Conservation (phyloP, 2,329 filamentous ascomycete genomes). For the Xylariaceae sp. region DNA sequence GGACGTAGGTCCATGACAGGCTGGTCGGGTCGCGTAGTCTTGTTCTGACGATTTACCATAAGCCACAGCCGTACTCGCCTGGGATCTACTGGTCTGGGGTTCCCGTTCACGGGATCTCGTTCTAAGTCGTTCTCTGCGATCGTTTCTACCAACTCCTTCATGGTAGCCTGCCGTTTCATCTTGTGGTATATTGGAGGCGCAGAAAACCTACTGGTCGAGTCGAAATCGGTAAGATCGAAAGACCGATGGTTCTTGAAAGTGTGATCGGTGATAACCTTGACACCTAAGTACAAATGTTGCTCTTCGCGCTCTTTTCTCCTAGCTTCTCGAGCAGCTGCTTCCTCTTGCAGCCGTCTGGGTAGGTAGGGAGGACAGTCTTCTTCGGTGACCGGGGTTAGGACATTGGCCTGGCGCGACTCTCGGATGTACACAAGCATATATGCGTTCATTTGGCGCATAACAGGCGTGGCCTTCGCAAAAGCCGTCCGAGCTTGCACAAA, state of each 20-base stretch:
- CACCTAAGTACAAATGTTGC: slow-evolving; percentile 84
- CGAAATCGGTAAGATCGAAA: slow-evolving; percentile 74
- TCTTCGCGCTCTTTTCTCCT: slow-evolving; percentile 87
- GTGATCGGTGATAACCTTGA: slow-evolving; percentile 75
- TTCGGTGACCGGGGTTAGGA: slow-evolving; percentile 71
- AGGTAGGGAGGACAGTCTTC: slow-evolving; percentile 80
- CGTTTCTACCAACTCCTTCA: slow-evolving; percentile 67
- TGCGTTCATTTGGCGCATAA: slow-evolving; percentile 72
- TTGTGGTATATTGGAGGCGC: slow-evolving; percentile 70
- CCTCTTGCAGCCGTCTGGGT: slow-evolving; percentile 74
- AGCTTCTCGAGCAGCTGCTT: slow-evolving; percentile 70
- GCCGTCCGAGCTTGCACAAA: slow-evolving; percentile 43
- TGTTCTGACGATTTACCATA: slow-evolving; percentile 98
- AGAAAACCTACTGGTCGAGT: slow-evolving; percentile 53
- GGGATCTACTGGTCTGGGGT: slow-evolving; percentile 43
- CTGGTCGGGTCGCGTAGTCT: slow-evolving; percentile 86
- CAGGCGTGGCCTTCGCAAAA: slow-evolving; percentile 51
- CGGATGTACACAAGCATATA: slow-evolving; percentile 99
- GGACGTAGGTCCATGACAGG: slow-evolving; percentile 74
- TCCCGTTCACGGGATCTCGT: slow-evolving; percentile 25
- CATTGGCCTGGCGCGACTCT: slow-evolving; percentile 76
- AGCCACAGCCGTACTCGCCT: slow-evolving; percentile 80
- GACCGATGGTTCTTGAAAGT: slow-evolving; percentile 78
- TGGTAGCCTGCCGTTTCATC: slow-evolving; percentile 67
- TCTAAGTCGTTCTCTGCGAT: slow-evolving; percentile 64